These are phyloP conservation scores for Talaromyces sp. DNA, from an alignment of 2,329 filamentous ascomycete genomes.

Conservation along the genomic window DNA sequence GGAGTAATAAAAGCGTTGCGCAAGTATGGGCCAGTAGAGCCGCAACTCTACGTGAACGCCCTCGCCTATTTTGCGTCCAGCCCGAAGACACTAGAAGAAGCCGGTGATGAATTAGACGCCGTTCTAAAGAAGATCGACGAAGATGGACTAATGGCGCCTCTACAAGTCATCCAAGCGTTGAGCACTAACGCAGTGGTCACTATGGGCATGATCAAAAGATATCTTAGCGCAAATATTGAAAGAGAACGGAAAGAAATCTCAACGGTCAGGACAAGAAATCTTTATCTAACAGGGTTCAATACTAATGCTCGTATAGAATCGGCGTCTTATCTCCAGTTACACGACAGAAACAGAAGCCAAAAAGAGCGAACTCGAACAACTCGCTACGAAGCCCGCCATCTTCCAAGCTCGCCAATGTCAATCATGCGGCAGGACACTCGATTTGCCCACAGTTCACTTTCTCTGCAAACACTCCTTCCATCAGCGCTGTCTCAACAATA, in stretches of 20 bases:
- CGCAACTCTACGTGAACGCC: slow-evolving; percentile 85
- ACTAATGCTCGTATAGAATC: slow-evolving; percentile 51
- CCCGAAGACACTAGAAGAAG: slow-evolving; percentile 72
- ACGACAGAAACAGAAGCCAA: slow-evolving; percentile 76
- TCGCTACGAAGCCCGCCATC: slow-evolving; percentile 72
- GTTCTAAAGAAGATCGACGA: slow-evolving; percentile 83
- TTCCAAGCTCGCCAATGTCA: slow-evolving; percentile 89
- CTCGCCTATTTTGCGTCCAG: slow-evolving; percentile 90
- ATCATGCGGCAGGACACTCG: slow-evolving; percentile 69
- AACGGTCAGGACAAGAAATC: slow-evolving; percentile 29
- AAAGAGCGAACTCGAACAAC: slow-evolving; percentile 68
- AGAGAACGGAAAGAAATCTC: slow-evolving; percentile 82
- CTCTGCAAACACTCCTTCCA: slow-evolving; percentile 97
- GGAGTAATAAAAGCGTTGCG: slow-evolving; percentile 84
- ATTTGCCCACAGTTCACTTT: slow-evolving; percentile 90
- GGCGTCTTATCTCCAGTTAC: slow-evolving; percentile 75
- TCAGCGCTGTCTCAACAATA: slow-evolving; percentile 72
- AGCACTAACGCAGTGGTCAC: slow-evolving; percentile 76
- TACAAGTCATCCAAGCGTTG: slow-evolving; percentile 93
- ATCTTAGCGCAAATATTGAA: slow-evolving; percentile 81
- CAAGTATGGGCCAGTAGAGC: slow-evolving; percentile 88
- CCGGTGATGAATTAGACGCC: slow-evolving; percentile 73
- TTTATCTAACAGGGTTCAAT: neutral
- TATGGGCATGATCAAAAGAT: slow-evolving; percentile 95
- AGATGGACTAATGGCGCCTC: slow-evolving; percentile 86